Percentiles rank a stretch among this genome's conserved stretches.
Conservation (phyloP, 2,329 filamentous ascomycete genomes). For the Penicillium brasilianum region DNA sequence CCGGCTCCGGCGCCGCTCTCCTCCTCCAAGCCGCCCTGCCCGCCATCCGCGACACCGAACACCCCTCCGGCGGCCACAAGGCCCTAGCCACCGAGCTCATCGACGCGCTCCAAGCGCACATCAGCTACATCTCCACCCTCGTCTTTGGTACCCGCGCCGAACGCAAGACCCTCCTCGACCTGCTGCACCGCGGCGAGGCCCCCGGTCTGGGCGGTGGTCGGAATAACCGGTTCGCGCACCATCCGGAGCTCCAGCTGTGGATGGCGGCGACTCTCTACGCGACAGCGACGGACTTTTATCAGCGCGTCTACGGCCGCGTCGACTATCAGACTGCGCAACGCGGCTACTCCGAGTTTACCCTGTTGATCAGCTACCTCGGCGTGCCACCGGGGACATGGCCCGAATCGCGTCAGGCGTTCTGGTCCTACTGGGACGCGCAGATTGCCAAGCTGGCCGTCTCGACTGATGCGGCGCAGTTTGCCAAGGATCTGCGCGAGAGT, state of each 20-base stretch:
- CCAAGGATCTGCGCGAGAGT: conserved; percentile 34
- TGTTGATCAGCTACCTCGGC: conserved; percentile 35
- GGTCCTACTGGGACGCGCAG: conserved; percentile 45
- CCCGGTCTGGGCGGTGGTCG: conserved; percentile 30
- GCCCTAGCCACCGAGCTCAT: conserved; percentile 38
- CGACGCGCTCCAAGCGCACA: conserved; percentile 36
- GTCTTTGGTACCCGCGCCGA: conserved; percentile 40
- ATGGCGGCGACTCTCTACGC: conserved; percentile 44
- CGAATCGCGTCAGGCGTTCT: conserved; percentile 38
- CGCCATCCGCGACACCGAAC: conserved; percentile 27
- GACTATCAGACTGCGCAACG: conserved; percentile 39
- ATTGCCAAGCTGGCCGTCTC: conserved; percentile 37
- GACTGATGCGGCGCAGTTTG: conserved; percentile 36
- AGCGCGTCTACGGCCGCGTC: conserved; percentile 42
- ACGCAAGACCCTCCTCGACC: conserved; percentile 36
- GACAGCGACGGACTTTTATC: conserved; percentile 44
- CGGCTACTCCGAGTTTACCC: conserved; percentile 39
- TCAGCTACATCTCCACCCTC: conserved; percentile 42
- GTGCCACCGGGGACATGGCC: conserved; percentile 40
- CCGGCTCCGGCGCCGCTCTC: conserved; percentile 41
- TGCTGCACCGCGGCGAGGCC: conserved; percentile 30
- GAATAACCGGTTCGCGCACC: conserved; percentile 31
- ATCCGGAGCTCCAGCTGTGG: conserved; percentile 37
- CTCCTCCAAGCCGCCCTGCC: conserved; percentile 43
- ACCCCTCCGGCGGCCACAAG: conserved; percentile 17